Evolutionary conservation across 192 early-diverging fungal species (phyloP).

Genomic region (Coemansia pectinata): DNA sequence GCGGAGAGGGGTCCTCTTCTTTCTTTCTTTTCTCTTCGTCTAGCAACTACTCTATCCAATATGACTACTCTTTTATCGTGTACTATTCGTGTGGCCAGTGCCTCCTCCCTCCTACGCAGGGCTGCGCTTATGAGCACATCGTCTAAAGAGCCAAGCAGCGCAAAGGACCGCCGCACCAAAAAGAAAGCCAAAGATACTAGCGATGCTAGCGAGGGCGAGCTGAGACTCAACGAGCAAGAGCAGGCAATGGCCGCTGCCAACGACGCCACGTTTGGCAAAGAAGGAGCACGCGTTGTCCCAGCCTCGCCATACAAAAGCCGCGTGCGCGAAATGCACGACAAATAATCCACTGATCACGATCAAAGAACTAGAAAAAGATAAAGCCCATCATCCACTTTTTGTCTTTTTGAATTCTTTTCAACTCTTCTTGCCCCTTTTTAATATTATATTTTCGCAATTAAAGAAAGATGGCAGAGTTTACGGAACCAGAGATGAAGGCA

Average conservation of each 20-base stretch:
- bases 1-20: neutral
- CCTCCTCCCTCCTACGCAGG: neutral
- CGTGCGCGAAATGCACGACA: constrained; percentile 13
- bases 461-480: constrained; percentile 45
- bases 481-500: constrained; percentile 75
- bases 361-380: neutral
- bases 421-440: neutral
- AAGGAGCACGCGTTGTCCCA: constrained; percentile 14
- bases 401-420: neutral
- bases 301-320: constrained; percentile 13
- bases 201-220: neutral
- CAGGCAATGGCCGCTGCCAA: constrained; percentile 19
- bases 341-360: constrained; percentile 12
- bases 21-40: neutral
- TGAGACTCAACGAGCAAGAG: constrained; percentile 16
- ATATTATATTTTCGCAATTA: neutral
- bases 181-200: constrained; percentile 5
- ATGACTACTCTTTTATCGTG: neutral
- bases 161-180: constrained; percentile 11
- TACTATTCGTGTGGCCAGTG: neutral
- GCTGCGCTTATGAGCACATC: neutral
- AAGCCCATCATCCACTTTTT: neutral
- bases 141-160: neutral
- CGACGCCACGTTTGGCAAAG: constrained; percentile 16
- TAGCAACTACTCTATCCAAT: neutral